Percentiles rank a stretch among this genome's conserved stretches.
Conservation (phyloP, 345 rosid genomes). For the Boechera retrofracta region DNA sequence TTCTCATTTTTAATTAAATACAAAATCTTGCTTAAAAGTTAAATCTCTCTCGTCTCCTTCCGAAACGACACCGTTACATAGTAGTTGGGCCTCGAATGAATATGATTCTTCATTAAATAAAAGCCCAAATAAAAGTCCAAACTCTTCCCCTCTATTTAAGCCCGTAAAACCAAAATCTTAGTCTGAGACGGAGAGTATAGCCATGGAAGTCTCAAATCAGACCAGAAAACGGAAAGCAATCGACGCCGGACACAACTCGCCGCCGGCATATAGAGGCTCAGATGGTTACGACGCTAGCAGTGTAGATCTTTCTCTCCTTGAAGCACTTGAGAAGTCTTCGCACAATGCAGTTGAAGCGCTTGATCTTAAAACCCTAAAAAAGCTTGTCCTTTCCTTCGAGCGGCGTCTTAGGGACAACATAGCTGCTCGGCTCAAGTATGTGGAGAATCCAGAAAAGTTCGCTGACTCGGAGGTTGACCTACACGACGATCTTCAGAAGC, state of each 20-base stretch:
- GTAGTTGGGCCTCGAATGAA: not conserved
- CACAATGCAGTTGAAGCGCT: slow-evolving; percentile 66
- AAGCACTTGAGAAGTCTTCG: slow-evolving; percentile 84
- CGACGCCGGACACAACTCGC: slow-evolving; percentile 31
- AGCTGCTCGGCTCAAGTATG: slow-evolving; percentile 94
- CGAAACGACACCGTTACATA: not conserved
- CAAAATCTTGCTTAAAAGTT: not conserved
- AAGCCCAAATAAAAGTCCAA: not conserved
- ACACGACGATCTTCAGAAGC: slow-evolving; percentile 91
- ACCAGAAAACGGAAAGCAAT: slow-evolving; percentile 48
- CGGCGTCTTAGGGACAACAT: slow-evolving; percentile 96
- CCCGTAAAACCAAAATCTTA: not conserved
- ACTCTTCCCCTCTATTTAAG: not conserved
- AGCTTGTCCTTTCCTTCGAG: slow-evolving; percentile 92
- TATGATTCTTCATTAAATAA: not conserved
- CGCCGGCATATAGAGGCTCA: slow-evolving; percentile 34
- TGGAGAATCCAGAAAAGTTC: slow-evolving; percentile 85
- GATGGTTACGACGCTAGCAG: slow-evolving; percentile 48
- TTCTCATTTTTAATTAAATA: no score
- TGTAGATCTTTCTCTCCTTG: slow-evolving; percentile 78
- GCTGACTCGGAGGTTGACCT: slow-evolving; percentile 79
- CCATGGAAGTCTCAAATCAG: slow-evolving; percentile 49
- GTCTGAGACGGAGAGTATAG: slow-evolving; percentile 7
- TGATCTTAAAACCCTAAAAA: slow-evolving; percentile 80
- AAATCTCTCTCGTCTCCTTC: not conserved